Conservation (phyloP, 2,329 filamentous ascomycete species). For the Drechslerella stenobrocha region DNA sequence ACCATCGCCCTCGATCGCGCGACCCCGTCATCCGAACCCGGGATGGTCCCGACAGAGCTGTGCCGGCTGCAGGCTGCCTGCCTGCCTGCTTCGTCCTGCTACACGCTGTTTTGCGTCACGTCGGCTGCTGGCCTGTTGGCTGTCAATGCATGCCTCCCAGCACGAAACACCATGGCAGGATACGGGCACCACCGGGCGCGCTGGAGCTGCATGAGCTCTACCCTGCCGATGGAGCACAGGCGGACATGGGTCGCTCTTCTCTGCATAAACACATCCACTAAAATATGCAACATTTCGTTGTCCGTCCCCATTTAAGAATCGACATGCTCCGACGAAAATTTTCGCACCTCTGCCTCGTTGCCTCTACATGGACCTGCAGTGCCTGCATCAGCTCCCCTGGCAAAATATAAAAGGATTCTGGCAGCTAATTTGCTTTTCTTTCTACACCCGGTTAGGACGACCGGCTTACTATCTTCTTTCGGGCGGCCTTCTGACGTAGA, state of each 20-base stretch:
- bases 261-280: slow-evolving; percentile 48
- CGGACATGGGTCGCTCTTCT: slow-evolving; percentile 25
- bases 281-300: slow-evolving; percentile 50
- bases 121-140: slow-evolving; percentile 25
- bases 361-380: slow-evolving; percentile 33
- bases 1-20: background rate
- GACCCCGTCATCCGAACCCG: slow-evolving; percentile 6
- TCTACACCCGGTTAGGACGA: slow-evolving; percentile 38
- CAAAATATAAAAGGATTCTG: slow-evolving; percentile 17
- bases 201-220: slow-evolving; percentile 30
- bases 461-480: slow-evolving; percentile 22
- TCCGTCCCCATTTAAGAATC: slow-evolving; percentile 46
- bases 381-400: slow-evolving; percentile 45
- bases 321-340: slow-evolving; percentile 44
- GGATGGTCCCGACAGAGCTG: slow-evolving; percentile 38
- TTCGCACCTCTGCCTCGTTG: slow-evolving; percentile 41
- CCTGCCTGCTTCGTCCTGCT: slow-evolving; percentile 4
- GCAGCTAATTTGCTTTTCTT: slow-evolving; percentile 29
- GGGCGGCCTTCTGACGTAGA: slow-evolving; percentile 46
- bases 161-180: background rate
- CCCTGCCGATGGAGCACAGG: slow-evolving; percentile 38
- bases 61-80: slow-evolving; percentile 27
- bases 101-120: slow-evolving; percentile 25
- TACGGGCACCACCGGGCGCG: slow-evolving; percentile 11
- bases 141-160: too few relatives aligned